Evolutionary conservation across 768 basidiomycete species (phyloP).

Genomic region (Mycena epipterygia): DNA sequence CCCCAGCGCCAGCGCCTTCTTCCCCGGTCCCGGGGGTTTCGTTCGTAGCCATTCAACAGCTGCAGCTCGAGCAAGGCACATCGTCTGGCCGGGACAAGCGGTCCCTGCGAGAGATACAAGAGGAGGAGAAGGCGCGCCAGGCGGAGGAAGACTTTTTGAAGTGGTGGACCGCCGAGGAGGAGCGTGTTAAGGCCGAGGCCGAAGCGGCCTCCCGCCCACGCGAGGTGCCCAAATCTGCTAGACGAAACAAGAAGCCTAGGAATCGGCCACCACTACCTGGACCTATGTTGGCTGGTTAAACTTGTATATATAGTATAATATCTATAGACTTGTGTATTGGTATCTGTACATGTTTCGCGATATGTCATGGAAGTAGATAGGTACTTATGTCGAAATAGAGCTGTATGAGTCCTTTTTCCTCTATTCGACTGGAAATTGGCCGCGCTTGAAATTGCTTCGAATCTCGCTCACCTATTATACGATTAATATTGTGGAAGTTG

Average conservation of each 20-base stretch:
- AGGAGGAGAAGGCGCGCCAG: conserved; percentile 78
- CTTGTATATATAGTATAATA: too few relatives aligned
- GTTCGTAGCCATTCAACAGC: conserved; percentile 87
- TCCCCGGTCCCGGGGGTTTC: conserved; percentile 63
- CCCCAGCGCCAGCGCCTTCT: conserved; percentile 55
- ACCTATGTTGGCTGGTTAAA: conserved; percentile 29
- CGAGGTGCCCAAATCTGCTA: conserved; percentile 27
- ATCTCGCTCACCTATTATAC: too few relatives aligned
- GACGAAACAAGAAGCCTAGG: conserved; percentile 26
- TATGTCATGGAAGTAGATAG: too few relatives aligned
- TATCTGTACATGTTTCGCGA: too few relatives aligned
- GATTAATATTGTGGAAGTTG: too few relatives aligned
- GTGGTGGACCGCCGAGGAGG: conserved; percentile 93
- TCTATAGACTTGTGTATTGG: too few relatives aligned
- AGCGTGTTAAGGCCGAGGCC: conserved; percentile 70
- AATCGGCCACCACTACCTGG: conserved; percentile 17
- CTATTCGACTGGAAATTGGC: too few relatives aligned
- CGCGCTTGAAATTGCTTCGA: too few relatives aligned
- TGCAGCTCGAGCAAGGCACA: conserved; percentile 71
- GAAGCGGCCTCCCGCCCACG: conserved; percentile 37
- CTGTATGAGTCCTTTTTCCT: too few relatives aligned
- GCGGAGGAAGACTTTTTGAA: conserved; percentile 85
- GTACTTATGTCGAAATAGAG: too few relatives aligned
- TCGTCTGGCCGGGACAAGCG: conserved; percentile 63
- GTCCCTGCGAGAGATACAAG: conserved; percentile 87